These are phyloP conservation scores for Wallacemonas collosoma DNA, from an alignment of 208 protist species.

Conservation along the genomic window DNA sequence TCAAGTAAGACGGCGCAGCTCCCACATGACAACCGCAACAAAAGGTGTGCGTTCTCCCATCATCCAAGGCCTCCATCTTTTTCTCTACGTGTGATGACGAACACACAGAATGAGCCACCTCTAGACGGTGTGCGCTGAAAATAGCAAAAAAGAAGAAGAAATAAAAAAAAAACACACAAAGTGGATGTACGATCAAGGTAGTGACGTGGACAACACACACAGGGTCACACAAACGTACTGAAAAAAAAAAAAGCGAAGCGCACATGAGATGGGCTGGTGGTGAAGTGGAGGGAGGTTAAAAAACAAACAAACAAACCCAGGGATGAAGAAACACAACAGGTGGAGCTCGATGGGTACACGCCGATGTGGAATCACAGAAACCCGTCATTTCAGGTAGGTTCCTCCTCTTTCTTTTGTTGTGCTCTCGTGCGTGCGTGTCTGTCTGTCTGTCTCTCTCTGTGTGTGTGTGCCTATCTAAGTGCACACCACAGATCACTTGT, in stretches of 20 bases:
- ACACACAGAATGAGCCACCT: not conserved
- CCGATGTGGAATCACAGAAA: too few relatives aligned
- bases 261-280: too few relatives aligned
- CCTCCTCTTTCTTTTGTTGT: constrained; percentile 11
- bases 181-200: not conserved
- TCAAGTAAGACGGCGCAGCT: too few relatives aligned
- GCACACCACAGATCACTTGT: constrained; percentile 16
- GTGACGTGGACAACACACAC: not conserved
- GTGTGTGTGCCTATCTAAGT: not conserved
- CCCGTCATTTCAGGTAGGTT: too few relatives aligned
- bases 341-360: too few relatives aligned
- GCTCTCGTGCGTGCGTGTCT: too few relatives aligned
- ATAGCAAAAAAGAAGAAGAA: not conserved
- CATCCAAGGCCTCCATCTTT: not conserved
- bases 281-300: not conserved
- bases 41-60: too few relatives aligned
- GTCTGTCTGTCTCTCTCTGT: too few relatives aligned
- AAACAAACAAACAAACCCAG: not conserved
- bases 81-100: not conserved
- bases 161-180: constrained; percentile 21
- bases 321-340: too few relatives aligned
- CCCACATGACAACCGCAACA: too few relatives aligned
- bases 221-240: not conserved
- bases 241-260: constrained; percentile 10
- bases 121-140: not conserved